Evolutionary conservation across 2,329 filamentous ascomycete genomes (phyloP).

Genomic region (Lasiodiplodia gonubiensis): DNA sequence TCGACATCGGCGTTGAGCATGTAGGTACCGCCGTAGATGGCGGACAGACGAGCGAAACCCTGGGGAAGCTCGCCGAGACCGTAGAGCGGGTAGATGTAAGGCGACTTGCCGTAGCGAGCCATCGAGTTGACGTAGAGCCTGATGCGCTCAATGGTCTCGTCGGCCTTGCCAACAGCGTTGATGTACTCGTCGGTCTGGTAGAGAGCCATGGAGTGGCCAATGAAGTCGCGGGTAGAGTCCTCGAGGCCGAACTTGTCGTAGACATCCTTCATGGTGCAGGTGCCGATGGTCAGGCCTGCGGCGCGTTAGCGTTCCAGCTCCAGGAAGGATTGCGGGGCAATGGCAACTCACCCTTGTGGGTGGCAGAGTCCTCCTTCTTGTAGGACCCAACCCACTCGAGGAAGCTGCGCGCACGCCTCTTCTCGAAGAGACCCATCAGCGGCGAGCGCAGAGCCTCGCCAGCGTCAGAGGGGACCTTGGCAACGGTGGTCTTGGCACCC

Average conservation of each 20-base stretch:
- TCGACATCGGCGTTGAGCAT: constrained; percentile 98
- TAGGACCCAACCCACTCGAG: constrained; percentile 93
- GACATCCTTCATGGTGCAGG: constrained; percentile 93
- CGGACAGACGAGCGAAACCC: constrained; percentile 94
- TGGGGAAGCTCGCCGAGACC: constrained; percentile 96
- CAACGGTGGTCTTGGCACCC: constrained; percentile 84
- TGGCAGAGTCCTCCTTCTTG: constrained; percentile 77
- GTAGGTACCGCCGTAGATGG: constrained; percentile 98
- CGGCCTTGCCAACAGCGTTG: constrained; percentile 71
- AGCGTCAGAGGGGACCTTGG: constrained; percentile 95
- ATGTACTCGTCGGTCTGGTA: constrained; percentile 92
- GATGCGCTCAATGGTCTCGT: constrained; percentile 89
- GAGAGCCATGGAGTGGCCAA: constrained; percentile 97
- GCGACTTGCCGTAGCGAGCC: constrained; percentile 95
- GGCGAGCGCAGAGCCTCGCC: constrained; percentile 86
- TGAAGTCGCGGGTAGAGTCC: constrained; percentile 86
- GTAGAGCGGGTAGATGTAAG: constrained; percentile 99
- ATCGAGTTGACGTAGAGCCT: constrained; percentile 97
- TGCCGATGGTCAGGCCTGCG: constrained; percentile 75
- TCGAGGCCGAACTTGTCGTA: constrained; percentile 98
- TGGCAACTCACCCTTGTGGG: constrained; percentile 78
- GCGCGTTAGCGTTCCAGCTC: background rate
- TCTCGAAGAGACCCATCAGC: constrained; percentile 97
- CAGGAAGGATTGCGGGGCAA: constrained; percentile 4
- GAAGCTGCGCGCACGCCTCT: constrained; percentile 95